Evolutionary conservation across 2,329 filamentous ascomycete genomes (phyloP).

Genomic region (Fusarium keratoplasticum): DNA sequence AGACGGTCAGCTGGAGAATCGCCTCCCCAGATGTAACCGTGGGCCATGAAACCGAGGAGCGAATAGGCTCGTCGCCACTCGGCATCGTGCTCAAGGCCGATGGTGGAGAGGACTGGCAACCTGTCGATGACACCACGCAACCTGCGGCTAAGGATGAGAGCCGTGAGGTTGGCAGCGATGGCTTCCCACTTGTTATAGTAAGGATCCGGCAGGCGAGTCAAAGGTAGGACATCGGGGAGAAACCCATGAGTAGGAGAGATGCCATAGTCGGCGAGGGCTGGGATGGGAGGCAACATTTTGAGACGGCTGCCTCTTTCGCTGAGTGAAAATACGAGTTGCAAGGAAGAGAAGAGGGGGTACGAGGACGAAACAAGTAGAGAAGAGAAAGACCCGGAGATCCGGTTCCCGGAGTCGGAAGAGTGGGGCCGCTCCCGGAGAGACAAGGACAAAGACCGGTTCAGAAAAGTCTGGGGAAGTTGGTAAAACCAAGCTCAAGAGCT

Average conservation of each 20-base stretch:
- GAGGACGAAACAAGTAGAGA: slow-evolving; percentile 7
- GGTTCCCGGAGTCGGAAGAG: slow-evolving; percentile 31
- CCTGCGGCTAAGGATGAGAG: slow-evolving; percentile 85
- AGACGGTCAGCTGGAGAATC: slow-evolving; percentile 82
- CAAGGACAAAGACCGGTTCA: background rate
- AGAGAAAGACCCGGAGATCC: slow-evolving; percentile 26
- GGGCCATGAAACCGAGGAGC: slow-evolving; percentile 88
- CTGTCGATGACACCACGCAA: slow-evolving; percentile 82
- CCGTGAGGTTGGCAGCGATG: slow-evolving; percentile 85
- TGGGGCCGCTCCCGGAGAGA: slow-evolving; percentile 38
- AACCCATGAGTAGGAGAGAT: slow-evolving; percentile 86
- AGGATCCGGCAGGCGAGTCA: slow-evolving; percentile 83
- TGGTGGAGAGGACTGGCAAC: slow-evolving; percentile 85
- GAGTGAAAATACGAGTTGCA: background rate
- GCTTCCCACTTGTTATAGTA: slow-evolving; percentile 98
- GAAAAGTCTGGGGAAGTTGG: slow-evolving; percentile 10
- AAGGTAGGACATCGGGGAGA: slow-evolving; percentile 82
- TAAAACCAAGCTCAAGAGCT: slow-evolving; percentile 13
- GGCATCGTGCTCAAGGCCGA: slow-evolving; percentile 81
- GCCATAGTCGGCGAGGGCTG: slow-evolving; percentile 80
- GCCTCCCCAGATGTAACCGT: slow-evolving; percentile 97
- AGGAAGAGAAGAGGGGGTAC: slow-evolving; percentile 1
- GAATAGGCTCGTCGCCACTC: slow-evolving; percentile 97
- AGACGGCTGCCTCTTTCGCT: background rate
- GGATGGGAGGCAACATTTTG: slow-evolving; percentile 68